Percentiles rank a stretch among this genome's conserved stretches.
phyloP scores from a whole-genome alignment of 1,284 basidiomycete genomes.

The Sanghuangporus sanghuang region DNA sequence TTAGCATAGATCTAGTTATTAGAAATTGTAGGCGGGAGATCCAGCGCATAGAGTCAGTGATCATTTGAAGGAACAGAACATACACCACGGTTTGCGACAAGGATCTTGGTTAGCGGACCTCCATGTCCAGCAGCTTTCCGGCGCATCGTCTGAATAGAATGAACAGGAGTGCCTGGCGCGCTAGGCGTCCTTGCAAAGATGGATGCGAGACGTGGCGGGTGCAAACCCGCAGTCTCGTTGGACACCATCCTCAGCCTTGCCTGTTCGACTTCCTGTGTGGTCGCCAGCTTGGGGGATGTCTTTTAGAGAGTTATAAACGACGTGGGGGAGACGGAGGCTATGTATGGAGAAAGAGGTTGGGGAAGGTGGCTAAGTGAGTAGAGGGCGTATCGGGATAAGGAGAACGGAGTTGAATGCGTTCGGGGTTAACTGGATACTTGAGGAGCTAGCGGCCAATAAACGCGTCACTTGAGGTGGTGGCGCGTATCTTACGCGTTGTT shows the following conservation, averaged over 20 bases:
- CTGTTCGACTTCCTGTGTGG: background rate
- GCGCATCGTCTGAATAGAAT: slow-evolving; percentile 87
- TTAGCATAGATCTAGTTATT: background rate
- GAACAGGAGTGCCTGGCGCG: slow-evolving; percentile 74
- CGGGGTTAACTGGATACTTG: background rate
- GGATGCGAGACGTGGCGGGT: slow-evolving; percentile 66
- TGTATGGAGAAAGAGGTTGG: background rate
- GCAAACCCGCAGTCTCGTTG: slow-evolving; percentile 38
- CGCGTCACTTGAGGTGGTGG: background rate
- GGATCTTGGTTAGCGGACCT: slow-evolving; percentile 88
- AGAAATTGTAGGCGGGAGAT: slow-evolving; percentile 2
- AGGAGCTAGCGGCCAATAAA: background rate
- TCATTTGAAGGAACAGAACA: slow-evolving; percentile 26
- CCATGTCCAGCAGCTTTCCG: slow-evolving; percentile 88
- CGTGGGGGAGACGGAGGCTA: background rate
- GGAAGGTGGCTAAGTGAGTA: background rate
- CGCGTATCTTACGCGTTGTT: background rate
- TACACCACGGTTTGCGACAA: slow-evolving; percentile 95
- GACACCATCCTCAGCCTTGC: slow-evolving; percentile 5
- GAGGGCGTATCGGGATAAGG: background rate
- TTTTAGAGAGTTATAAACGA: background rate
- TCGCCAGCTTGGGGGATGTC: background rate
- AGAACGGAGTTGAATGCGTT: background rate
- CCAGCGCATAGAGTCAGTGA: background rate
- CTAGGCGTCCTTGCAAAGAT: slow-evolving; percentile 70